Evolutionary conservation across 75 land plant species (phyloP).

Genomic region (Pinus albicaulis): DNA sequence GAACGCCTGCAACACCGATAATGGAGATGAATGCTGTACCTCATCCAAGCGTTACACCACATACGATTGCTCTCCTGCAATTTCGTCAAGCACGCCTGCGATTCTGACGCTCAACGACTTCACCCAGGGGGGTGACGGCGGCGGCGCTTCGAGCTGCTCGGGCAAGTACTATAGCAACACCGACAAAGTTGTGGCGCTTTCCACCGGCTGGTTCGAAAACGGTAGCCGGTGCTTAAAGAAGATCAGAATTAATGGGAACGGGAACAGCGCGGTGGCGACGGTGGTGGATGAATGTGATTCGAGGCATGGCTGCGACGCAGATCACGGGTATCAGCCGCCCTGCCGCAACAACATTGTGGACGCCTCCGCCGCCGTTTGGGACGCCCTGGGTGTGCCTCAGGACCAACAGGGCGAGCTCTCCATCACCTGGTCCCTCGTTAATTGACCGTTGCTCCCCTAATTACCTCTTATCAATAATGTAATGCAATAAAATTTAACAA

Average conservation of each 20-base stretch:
- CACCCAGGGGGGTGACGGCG: slow-evolving; percentile 26
- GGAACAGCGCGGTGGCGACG: slow-evolving; percentile 28
- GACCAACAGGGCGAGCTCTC: background rate
- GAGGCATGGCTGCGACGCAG: slow-evolving; percentile 37
- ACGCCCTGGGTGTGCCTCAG: slow-evolving; percentile 19
- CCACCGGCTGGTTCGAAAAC: slow-evolving; percentile 58
- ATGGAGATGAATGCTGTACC: background rate
- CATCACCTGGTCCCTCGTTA: slow-evolving; percentile 23
- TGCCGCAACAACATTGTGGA: slow-evolving; percentile 55
- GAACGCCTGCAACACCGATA: background rate
- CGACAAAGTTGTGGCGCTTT: slow-evolving; percentile 49
- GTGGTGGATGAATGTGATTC: slow-evolving; percentile 77
- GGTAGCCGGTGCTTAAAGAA: slow-evolving; percentile 26
- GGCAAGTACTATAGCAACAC: slow-evolving; percentile 33
- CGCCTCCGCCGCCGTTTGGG: slow-evolving; percentile 38
- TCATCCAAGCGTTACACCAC: slow-evolving; percentile 3
- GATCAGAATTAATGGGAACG: slow-evolving; percentile 41
- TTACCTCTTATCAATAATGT: too few species aligned
- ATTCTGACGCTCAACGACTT: slow-evolving; percentile 34
- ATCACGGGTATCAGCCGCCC: slow-evolving; percentile 57
- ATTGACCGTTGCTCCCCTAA: too few species aligned
- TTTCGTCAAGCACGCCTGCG: slow-evolving; percentile 19
- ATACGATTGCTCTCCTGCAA: slow-evolving; percentile 25
- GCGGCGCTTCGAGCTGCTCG: slow-evolving; percentile 39
- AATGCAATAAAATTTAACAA: too few species aligned